Percentiles rank a stretch among this genome's conserved stretches.
Evolutionary conservation across 768 basidiomycete species (phyloP).

Genomic region (Suillus variegatus): DNA sequence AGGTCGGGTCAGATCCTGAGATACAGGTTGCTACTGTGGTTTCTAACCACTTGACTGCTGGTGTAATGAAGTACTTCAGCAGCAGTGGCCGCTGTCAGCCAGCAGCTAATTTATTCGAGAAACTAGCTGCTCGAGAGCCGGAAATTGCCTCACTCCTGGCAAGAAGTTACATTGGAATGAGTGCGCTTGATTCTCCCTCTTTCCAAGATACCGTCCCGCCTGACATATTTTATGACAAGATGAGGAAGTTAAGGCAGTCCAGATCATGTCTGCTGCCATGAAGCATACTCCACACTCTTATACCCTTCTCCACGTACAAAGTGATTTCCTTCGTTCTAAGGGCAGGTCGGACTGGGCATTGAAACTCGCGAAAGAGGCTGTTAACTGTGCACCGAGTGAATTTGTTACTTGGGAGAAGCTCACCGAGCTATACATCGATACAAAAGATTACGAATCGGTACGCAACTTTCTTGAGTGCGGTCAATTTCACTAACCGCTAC

Average conservation of each 20-base stretch:
- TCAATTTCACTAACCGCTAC: not conserved
- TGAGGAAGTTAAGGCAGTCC: slow-evolving; percentile 97
- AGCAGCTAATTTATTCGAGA: slow-evolving; percentile 93
- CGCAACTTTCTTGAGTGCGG: not conserved
- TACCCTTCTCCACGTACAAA: slow-evolving; percentile 91
- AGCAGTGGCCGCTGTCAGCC: slow-evolving; percentile 85
- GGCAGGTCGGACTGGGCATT: slow-evolving; percentile 87
- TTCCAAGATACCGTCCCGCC: not conserved
- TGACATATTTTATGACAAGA: slow-evolving; percentile 48
- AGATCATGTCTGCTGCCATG: slow-evolving; percentile 86
- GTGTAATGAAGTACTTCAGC: slow-evolving; percentile 95
- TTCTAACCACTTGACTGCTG: slow-evolving; percentile 94
- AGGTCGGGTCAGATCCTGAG: slow-evolving; percentile 97
- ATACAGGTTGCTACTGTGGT: slow-evolving; percentile 97
- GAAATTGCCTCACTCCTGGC: slow-evolving; percentile 90
- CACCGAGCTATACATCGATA: slow-evolving; percentile 91
- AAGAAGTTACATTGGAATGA: slow-evolving; percentile 94
- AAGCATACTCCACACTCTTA: slow-evolving; percentile 89
- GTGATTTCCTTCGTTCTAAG: slow-evolving; percentile 89
- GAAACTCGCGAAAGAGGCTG: slow-evolving; percentile 89
- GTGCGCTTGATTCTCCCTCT: slow-evolving; percentile 49
- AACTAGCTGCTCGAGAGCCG: slow-evolving; percentile 79
- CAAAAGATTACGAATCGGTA: slow-evolving; percentile 79
- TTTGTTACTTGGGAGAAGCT: slow-evolving; percentile 99
- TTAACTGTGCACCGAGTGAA: slow-evolving; percentile 97